These are phyloP conservation scores for Maudiozyma humilis DNA, from an alignment of 1,139 yeast species.

Conservation along the genomic window DNA sequence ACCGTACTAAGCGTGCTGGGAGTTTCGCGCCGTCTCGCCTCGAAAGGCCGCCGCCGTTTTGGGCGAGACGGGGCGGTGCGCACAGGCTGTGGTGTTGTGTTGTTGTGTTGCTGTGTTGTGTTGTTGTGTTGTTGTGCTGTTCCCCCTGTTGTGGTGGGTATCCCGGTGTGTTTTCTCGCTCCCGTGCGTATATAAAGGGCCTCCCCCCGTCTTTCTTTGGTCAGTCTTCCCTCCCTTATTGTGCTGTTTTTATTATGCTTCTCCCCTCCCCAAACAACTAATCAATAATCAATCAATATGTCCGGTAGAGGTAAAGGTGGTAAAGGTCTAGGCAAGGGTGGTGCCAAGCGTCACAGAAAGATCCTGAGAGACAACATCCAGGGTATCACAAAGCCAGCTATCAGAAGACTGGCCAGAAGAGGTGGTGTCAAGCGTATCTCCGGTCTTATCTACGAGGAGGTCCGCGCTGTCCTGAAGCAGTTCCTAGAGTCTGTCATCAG, in stretches of 20 bases:
- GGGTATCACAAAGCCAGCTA: constrained; percentile 99
- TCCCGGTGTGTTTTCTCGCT: too few relatives aligned
- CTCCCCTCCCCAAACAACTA: not conserved
- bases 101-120: too few relatives aligned
- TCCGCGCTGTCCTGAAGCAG: constrained; percentile 90
- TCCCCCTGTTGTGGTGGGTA: not conserved
- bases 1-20: constrained; percentile 2
- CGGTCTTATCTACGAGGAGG: constrained; percentile 97
- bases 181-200: not conserved
- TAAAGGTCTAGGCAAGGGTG: constrained; percentile 98
- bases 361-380: constrained; percentile 98
- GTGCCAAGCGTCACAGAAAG: constrained; percentile 99
- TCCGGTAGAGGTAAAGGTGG: constrained; percentile 99
- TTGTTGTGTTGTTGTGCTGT: not conserved
- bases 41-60: not conserved
- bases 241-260: not conserved
- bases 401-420: constrained; percentile 99
- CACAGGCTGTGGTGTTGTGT: too few relatives aligned
- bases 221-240: not conserved
- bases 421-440: constrained; percentile 99
- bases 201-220: not conserved
- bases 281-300: constrained; percentile 38
- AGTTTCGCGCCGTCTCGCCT: not conserved
- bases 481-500: constrained; percentile 96
- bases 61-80: not conserved